Evolutionary conservation across 805 yeast species (phyloP), one percentile per base, ranked within the genome.

Genomic region (Saccharomyces kudriavzevii): DNA sequence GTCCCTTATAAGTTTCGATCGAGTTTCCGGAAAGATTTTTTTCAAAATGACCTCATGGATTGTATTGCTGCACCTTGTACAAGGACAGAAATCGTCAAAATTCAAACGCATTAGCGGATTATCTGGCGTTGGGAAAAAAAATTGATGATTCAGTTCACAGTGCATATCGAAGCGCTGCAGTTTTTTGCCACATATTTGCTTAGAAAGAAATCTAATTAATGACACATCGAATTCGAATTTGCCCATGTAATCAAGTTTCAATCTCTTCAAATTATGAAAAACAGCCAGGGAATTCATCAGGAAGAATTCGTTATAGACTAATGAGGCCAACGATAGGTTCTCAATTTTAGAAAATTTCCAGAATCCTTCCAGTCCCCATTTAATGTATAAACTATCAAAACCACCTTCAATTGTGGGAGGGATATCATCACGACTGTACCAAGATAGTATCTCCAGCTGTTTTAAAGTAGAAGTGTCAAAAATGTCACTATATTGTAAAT

Each of bases 381-480:
- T 24, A 13, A 56, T 55, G 53, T 65, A 66, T 31, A 66, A 40
- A 45, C 62, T 55, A 31, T 53, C 47, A 20, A 35, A 25, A 20
- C 60, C 62, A 14, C 63, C 56, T 14, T 55, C 55, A 8, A 53
- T 52, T 17, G 60, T 61, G 8, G 52, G 8, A 29, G 56, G 58
- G 3, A 54, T 9, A n/a, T 55, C 56, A 13, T 26, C 49, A 14
- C 49, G 48, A 48, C 66, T 69, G 55, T 65, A 70, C 77, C 77
- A 74, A 6, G 76, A 73, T 10, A 72, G 61, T 9, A 74, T 62
- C 13, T 72, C 69, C 22, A 74, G 55, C 11, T 61, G 61, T 52
- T 67, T 62, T 50, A 74, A 56, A 14, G 49, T 47, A 3, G 56
- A 52, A 0, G 57, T 51, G 55, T 72, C 72, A 52, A 74, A 71